A percentile compares a stretch with the other conserved stretches of the same genome.
Conservation (phyloP, 306 rosid genomes). For the Sicyos edulis region DNA sequence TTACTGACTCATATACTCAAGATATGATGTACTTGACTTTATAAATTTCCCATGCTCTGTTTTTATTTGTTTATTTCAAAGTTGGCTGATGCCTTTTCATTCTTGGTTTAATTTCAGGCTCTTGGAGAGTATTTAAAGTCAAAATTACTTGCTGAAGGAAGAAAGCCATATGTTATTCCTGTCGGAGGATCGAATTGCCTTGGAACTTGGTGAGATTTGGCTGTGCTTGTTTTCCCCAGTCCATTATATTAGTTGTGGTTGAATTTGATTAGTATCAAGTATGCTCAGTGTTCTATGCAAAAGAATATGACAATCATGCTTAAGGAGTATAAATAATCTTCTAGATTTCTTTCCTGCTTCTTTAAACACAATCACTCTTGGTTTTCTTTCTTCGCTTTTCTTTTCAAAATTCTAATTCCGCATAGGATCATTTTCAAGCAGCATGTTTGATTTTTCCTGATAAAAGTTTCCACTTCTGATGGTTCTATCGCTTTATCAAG, state of each 20-base stretch:
- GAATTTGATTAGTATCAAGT: background rate
- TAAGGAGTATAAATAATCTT: background rate
- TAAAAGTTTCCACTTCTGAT: background rate
- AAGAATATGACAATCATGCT: background rate
- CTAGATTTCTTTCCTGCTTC: background rate
- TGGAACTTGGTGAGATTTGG: conserved; percentile 77
- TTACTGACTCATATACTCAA: background rate
- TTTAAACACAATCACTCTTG: background rate
- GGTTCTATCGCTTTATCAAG: background rate
- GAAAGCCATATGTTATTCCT: conserved; percentile 85
- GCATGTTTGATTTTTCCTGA: background rate
- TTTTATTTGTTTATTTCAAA: background rate
- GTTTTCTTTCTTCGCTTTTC: background rate
- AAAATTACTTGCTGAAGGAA: conserved; percentile 74
- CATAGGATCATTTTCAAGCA: background rate
- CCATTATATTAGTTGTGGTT: background rate
- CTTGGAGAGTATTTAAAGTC: conserved; percentile 56
- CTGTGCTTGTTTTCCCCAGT: conserved; percentile 5
- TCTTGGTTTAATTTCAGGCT: conserved; percentile 33
- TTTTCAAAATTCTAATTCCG: background rate
- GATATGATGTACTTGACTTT: background rate
- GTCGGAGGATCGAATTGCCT: conserved; percentile 87
- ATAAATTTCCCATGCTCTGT: background rate
- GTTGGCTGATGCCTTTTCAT: background rate
- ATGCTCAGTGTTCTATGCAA: background rate